Conservation (phyloP, 805 yeast genomes). For the Kodamaea jinghongensis region DNA sequence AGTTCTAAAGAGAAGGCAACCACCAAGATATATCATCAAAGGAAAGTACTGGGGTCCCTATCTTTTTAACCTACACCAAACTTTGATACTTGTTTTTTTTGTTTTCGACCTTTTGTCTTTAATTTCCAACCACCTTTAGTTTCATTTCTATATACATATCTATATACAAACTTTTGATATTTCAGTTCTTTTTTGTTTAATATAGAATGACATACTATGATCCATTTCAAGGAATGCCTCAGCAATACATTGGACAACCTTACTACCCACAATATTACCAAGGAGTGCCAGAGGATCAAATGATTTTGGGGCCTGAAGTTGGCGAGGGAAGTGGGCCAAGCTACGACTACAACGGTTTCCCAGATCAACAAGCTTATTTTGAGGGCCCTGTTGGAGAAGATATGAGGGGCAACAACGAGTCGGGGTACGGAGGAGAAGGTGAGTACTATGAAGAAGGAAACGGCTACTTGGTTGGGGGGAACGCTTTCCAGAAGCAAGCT, state of each 20-base stretch:
- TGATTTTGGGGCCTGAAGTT: constrained; percentile 9
- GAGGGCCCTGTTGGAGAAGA: too few species aligned
- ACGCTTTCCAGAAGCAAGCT: too few species aligned
- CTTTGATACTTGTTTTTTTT: neutral
- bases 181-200: constrained; percentile 8
- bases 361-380: constrained; percentile 4
- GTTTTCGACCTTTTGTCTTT: neutral
- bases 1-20: too few species aligned
- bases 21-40: too few species aligned
- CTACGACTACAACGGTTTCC: constrained; percentile 20
- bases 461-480: too few species aligned
- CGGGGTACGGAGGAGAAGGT: too few species aligned
- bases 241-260: constrained; percentile 34
- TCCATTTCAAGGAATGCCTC: constrained; percentile 39
- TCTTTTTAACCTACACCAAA: neutral
- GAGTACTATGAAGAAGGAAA: too few species aligned
- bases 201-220: constrained; percentile 40
- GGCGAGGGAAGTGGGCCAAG: constrained; percentile 10
- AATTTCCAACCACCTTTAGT: neutral
- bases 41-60: too few species aligned
- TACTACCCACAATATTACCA: constrained; percentile 34
- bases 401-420: too few species aligned
- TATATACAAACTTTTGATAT: neutral
- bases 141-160: too few species aligned
- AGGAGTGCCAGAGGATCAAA: constrained; percentile 14